phyloP scores from a whole-genome alignment of 345 rosid species.

The Reutealis trisperma region DNA sequence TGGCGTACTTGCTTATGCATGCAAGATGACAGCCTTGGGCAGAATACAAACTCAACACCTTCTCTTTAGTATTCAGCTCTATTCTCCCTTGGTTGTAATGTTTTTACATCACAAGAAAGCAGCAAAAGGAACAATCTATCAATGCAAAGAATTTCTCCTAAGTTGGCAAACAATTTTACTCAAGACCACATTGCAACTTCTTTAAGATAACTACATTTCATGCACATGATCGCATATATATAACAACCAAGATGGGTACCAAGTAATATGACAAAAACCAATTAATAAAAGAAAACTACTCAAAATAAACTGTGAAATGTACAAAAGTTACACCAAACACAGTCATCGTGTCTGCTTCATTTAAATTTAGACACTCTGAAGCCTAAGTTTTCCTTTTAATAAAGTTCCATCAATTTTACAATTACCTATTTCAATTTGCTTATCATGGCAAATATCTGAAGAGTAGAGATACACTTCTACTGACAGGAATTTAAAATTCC shows the following conservation, averaged over 20 bases:
- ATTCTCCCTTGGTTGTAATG: not conserved
- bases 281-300: not conserved
- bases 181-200: not conserved
- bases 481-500: not conserved
- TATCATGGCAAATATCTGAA: not conserved
- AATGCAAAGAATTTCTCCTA: not conserved
- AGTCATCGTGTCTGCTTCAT: not conserved
- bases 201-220: not conserved
- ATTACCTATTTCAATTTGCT: not conserved
- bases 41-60: not conserved
- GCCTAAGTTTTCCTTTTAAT: not conserved
- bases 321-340: not conserved
- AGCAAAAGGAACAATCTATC: not conserved
- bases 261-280: not conserved
- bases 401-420: not conserved
- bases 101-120: not conserved
- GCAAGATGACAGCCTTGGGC: not conserved
- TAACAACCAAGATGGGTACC: not conserved
- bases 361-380: not conserved
- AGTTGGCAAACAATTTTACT: too few species aligned
- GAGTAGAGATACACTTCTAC: not conserved
- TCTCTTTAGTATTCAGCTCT: not conserved
- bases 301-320: not conserved
- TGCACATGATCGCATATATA: not conserved
- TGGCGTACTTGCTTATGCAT: not conserved